Evolutionary conservation across 2,329 filamentous ascomycete genomes (phyloP), one percentile per base, ranked within the genome.

Genomic region (Trichophyton simii): DNA sequence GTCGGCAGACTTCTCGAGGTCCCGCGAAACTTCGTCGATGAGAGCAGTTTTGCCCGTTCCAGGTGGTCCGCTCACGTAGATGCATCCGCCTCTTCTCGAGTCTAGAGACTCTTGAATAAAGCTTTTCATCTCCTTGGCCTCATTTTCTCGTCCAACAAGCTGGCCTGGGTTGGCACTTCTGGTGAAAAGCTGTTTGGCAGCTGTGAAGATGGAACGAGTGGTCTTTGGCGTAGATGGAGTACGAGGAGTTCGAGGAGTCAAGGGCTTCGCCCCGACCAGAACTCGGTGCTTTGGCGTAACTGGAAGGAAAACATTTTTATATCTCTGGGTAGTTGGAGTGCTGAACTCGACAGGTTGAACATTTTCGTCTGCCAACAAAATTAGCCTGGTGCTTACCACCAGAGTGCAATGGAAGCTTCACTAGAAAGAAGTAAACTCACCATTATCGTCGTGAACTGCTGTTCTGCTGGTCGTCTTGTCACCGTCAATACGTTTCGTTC

Each of bases 11-110:
- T 80, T 76, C 38, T 77, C 76, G 57, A 87, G 75, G 50, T 84
- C 79, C 57, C 83, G 77, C 57, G 87, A 87, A 58, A 95, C 83
- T 71, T 95, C 87, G 65, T 86, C 86, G 64, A 97, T 85, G 79
- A 97, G 87, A 34, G 94, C 94, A 72, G 91, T 97, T 77, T 99
- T 99, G 60, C 94, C 94, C 0, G 94, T 99, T 9, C 94, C 94
- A 1, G 94, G 94, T 3, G 94, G 94, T 0, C 94, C 94, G 67
- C 91, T 96, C 66, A 99, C 87, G 71, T 99, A 99, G 59, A 96
- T 82, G 70, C 92, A 97, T 60, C 91, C 91, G 60, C 86, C 85
- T 2, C 81, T 82, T 9, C 78, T 79, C 18, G 82, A 73, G 7
- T 82, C 78, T 3, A 86, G 77, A 66, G 85, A 84, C 58, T 82